Conservation (phyloP, 352 stramenopile genomes). For the Phytophthora pistaciae region DNA sequence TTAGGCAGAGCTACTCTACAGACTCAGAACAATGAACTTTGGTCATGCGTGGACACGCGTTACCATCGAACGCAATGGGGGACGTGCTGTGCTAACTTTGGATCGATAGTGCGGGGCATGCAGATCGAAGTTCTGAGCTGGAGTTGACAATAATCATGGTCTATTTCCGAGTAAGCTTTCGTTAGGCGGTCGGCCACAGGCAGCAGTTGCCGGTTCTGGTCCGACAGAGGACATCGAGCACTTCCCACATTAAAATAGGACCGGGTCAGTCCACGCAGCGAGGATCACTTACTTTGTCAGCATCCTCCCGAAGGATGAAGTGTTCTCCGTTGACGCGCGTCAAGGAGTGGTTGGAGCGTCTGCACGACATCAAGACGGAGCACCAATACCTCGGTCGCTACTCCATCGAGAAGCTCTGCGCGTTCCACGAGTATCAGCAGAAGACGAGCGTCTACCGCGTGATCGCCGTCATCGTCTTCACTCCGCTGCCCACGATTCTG, state of each 20-base stretch:
- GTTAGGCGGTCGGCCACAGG: background rate
- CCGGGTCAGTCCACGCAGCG: background rate
- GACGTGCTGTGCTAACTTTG: background rate
- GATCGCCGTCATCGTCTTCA: constrained; percentile 19
- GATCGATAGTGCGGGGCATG: background rate
- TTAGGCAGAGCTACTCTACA: too few species aligned
- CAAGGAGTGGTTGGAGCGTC: background rate
- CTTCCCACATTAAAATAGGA: background rate
- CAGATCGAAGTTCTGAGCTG: background rate
- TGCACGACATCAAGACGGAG: constrained; percentile 1
- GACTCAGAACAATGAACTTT: too few species aligned
- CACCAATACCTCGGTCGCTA: constrained; percentile 31
- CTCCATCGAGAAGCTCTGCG: constrained; percentile 32
- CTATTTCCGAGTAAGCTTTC: background rate
- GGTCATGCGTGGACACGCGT: too few species aligned
- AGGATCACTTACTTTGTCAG: background rate
- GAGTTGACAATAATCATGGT: background rate
- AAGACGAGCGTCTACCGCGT: constrained; percentile 15
- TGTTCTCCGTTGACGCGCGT: background rate
- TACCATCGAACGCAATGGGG: too few species aligned
- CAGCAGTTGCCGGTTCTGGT: background rate
- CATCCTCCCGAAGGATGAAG: background rate
- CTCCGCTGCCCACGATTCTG: constrained; percentile 17
- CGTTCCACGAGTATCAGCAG: constrained; percentile 32
- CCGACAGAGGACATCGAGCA: background rate